Conservation (phyloP, 2,329 filamentous ascomycete genomes). For the Xylariales sp. region DNA sequence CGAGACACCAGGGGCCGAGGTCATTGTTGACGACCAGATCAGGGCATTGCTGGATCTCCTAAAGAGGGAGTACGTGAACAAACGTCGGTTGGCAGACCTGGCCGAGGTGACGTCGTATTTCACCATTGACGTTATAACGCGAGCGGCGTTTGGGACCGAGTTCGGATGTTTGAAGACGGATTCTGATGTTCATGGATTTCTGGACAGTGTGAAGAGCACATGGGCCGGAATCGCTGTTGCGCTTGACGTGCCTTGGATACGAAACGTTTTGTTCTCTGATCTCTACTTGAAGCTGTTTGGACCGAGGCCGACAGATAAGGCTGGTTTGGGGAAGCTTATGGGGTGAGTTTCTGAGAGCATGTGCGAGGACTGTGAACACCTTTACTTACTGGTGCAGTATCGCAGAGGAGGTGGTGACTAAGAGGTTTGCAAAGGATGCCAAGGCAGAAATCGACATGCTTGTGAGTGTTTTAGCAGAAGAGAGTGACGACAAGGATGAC, state of each 20-base stretch:
- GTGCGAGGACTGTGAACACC: neutral
- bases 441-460: slow-evolving; percentile 13
- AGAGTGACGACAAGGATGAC: neutral
- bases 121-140: slow-evolving; percentile 20
- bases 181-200: slow-evolving; percentile 16
- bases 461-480: slow-evolving; percentile 10
- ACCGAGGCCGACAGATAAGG: slow-evolving; percentile 15
- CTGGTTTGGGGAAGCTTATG: slow-evolving; percentile 12
- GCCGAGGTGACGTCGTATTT: slow-evolving; percentile 14
- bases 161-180: slow-evolving; percentile 18
- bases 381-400: slow-evolving; percentile 6
- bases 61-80: neutral
- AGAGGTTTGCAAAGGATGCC: slow-evolving; percentile 10
- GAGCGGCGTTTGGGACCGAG: slow-evolving; percentile 18
- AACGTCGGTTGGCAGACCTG: slow-evolving; percentile 14
- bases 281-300: slow-evolving; percentile 12
- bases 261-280: slow-evolving; percentile 12
- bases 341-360: neutral
- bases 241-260: slow-evolving; percentile 15
- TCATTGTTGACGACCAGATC: slow-evolving; percentile 5
- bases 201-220: slow-evolving; percentile 9
- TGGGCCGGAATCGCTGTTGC: slow-evolving; percentile 13
- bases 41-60: slow-evolving; percentile 1
- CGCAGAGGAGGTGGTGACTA: slow-evolving; percentile 14
- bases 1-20: slow-evolving; percentile 2